Evolutionary conservation across 106 monocot genomes (phyloP).

Genomic region (Acorus calamus): DNA sequence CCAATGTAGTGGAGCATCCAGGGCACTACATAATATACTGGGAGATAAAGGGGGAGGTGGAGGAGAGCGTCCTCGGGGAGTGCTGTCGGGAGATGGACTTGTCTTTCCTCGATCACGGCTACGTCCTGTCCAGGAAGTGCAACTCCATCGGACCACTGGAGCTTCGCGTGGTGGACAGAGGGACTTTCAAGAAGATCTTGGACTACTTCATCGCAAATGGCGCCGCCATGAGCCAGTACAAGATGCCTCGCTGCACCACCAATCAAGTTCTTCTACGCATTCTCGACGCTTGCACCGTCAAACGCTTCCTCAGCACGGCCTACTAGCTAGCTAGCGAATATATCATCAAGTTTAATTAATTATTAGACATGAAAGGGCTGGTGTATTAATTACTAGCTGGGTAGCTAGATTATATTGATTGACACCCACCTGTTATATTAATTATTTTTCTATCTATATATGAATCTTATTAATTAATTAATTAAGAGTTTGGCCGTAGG

Average conservation of each 20-base stretch:
- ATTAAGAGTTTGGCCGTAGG: no score
- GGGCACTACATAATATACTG: conserved; percentile 61
- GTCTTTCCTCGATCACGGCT: conserved; percentile 31
- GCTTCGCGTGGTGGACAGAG: conserved; percentile 35
- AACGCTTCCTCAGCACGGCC: conserved; percentile 24
- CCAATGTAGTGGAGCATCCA: not conserved
- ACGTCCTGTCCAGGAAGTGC: conserved; percentile 27
- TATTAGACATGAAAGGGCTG: no score
- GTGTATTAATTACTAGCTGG: no score
- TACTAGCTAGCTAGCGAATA: conserved; percentile 6
- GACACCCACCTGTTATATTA: no score
- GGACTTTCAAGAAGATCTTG: conserved; percentile 42
- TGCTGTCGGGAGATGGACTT: conserved; percentile 44
- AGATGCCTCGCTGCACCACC: conserved; percentile 46
- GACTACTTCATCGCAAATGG: conserved; percentile 39
- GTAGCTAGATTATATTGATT: no score
- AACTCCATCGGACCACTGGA: conserved; percentile 44
- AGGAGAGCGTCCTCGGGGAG: conserved; percentile 13
- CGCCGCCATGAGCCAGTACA: conserved; percentile 46
- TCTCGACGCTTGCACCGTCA: conserved; percentile 26
- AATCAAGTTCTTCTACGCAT: conserved; percentile 21
- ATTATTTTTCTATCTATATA: no score
- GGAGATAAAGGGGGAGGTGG: conserved; percentile 31
- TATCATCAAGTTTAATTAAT: no score
- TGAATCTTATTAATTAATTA: no score